phyloP scores from a whole-genome alignment of 2,329 filamentous ascomycete species.

The Chaetomiaceae sp. region DNA sequence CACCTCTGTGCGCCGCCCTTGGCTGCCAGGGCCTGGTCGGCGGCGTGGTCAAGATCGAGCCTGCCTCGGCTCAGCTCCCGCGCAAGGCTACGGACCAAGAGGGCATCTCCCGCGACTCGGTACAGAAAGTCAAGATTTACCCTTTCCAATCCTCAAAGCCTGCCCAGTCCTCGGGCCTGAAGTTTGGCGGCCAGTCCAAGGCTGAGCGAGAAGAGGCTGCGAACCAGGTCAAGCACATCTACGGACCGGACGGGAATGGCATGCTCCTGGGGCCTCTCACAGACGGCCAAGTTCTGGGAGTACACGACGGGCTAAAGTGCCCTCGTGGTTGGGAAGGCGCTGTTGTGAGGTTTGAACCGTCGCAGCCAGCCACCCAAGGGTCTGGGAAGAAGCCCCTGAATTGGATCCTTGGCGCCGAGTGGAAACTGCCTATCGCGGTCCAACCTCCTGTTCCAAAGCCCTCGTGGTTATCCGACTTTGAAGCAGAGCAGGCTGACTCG shows the following conservation, averaged over 20 bases:
- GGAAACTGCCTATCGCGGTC: slow-evolving; percentile 68
- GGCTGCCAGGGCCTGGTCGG: slow-evolving; percentile 72
- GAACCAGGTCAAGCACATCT: slow-evolving; percentile 67
- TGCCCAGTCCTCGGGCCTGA: slow-evolving; percentile 62
- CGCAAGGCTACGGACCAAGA: slow-evolving; percentile 46
- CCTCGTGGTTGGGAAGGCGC: slow-evolving; percentile 75
- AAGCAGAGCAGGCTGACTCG: slow-evolving; percentile 49
- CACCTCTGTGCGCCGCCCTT: slow-evolving; percentile 68
- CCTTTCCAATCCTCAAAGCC: slow-evolving; percentile 63
- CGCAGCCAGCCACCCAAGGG: slow-evolving; percentile 37
- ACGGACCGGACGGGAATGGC: slow-evolving; percentile 57
- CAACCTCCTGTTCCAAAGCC: slow-evolving; percentile 69
- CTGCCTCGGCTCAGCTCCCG: slow-evolving; percentile 68
- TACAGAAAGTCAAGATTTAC: slow-evolving; percentile 65
- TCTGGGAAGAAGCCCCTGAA: slow-evolving; percentile 45
- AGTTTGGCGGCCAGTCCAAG: slow-evolving; percentile 83
- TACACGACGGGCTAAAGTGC: slow-evolving; percentile 49
- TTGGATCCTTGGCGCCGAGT: slow-evolving; percentile 78
- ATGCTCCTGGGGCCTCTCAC: slow-evolving; percentile 81
- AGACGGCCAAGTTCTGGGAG: slow-evolving; percentile 74
- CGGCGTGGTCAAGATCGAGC: slow-evolving; percentile 81
- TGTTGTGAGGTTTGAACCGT: slow-evolving; percentile 71
- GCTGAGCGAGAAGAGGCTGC: slow-evolving; percentile 73
- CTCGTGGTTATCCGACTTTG: slow-evolving; percentile 48
- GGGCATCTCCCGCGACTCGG: slow-evolving; percentile 38